These are phyloP conservation scores for Vigna trinervia DNA, from an alignment of 306 rosid genomes.

Conservation along the genomic window DNA sequence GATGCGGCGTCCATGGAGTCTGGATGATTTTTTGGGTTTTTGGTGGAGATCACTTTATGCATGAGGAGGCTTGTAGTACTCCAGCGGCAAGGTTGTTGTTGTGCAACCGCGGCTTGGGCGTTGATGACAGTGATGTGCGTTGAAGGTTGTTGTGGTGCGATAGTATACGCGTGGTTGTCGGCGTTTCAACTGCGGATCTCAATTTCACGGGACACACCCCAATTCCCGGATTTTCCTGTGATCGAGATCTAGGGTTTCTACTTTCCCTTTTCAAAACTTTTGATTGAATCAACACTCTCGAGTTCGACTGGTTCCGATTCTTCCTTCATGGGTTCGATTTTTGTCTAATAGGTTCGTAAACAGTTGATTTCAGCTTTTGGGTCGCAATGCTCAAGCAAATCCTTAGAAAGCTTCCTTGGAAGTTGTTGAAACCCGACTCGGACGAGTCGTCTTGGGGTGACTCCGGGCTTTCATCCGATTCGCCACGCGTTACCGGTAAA, in stretches of 20 bases:
- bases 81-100: too few relatives aligned
- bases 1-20: too few relatives aligned
- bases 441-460: conserved; percentile 49
- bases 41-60: too few relatives aligned
- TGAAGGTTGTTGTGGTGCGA: too few relatives aligned
- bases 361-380: conserved; percentile 40
- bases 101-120: too few relatives aligned
- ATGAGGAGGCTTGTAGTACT: too few relatives aligned
- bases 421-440: conserved; percentile 63
- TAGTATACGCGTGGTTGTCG: too few relatives aligned
- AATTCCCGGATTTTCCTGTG: conserved; percentile 37
- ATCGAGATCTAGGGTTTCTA: conserved; percentile 61
- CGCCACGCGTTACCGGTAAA: conserved; percentile 50
- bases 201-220: conserved; percentile 45
- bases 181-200: conserved; percentile 44
- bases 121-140: too few relatives aligned
- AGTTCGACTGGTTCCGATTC: conserved; percentile 27
- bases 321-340: conserved; percentile 51
- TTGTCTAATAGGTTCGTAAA: conserved; percentile 36
- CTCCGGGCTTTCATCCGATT: conserved; percentile 35
- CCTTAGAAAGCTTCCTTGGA: conserved; percentile 76
- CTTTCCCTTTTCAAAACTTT: conserved; percentile 6
- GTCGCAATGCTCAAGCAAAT: conserved; percentile 81
- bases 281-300: neutral
- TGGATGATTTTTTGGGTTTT: too few relatives aligned